Percentiles rank a stretch among this genome's conserved stretches.
Evolutionary conservation across 176 grass and related monocot genomes (phyloP).

Genomic region (Oryza officinalis): DNA sequence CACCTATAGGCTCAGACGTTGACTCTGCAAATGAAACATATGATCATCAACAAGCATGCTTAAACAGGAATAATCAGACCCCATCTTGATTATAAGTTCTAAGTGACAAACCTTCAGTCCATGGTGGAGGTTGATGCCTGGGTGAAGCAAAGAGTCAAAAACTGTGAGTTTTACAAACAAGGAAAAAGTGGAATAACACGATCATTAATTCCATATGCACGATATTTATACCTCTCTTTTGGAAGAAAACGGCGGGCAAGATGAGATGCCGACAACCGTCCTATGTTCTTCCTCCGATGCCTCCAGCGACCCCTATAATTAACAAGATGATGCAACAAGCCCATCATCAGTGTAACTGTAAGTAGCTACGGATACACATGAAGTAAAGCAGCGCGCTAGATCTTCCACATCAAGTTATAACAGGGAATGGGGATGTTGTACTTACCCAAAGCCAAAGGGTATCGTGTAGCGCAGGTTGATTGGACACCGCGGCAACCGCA

Average conservation of each 20-base stretch:
- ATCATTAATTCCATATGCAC: neutral
- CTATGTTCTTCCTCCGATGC: slow-evolving; percentile 10
- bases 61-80: neutral
- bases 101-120: slow-evolving; percentile 6
- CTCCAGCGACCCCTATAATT: neutral
- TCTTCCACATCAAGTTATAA: neutral
- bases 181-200: neutral
- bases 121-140: neutral
- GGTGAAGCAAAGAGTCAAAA: neutral
- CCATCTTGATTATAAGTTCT: neutral
- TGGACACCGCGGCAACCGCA: neutral
- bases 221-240: neutral
- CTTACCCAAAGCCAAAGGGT: slow-evolving; percentile 14
- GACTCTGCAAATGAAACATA: slow-evolving; percentile 12
- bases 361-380: neutral
- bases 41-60: neutral
- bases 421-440: neutral
- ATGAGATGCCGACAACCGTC: neutral
- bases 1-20: neutral
- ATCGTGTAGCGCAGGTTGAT: neutral
- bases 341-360: neutral
- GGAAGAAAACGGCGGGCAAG: slow-evolving; percentile 11
- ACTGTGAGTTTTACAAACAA: neutral
- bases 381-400: neutral
- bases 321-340: neutral